Percentiles rank a stretch among this genome's conserved stretches.
Conservation (phyloP, 228 moss, liverwort and hornwort species). For the Sphagnum fallax region DNA sequence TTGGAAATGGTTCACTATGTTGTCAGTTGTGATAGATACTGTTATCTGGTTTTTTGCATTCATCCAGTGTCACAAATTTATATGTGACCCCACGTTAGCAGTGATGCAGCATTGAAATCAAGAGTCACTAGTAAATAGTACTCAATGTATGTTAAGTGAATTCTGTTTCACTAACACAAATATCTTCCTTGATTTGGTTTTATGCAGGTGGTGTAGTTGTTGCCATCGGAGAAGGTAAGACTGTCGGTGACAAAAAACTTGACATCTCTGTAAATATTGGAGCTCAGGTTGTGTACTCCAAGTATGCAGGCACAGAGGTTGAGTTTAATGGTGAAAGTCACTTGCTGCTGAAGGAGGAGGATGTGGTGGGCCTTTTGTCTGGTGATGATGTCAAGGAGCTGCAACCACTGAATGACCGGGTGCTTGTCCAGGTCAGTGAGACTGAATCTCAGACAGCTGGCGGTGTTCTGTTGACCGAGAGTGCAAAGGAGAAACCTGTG, state of each 20-base stretch:
- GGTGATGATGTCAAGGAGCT: conserved; percentile 81
- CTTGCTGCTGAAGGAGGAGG: conserved; percentile 86
- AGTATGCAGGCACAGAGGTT: conserved; percentile 95
- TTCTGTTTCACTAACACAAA: not conserved
- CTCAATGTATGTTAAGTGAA: no score
- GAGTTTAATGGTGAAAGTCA: conserved; percentile 82
- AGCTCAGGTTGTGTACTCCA: conserved; percentile 81
- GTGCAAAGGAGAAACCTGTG: conserved; percentile 99
- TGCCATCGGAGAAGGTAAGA: conserved; percentile 82
- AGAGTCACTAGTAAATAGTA: no score
- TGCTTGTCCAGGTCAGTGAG: conserved; percentile 71
- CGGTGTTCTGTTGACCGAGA: conserved; percentile 91
- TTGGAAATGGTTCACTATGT: no score
- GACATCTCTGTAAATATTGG: conserved; percentile 53
- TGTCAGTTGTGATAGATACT: no score
- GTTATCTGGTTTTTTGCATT: no score
- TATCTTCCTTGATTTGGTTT: not conserved
- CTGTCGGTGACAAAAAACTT: conserved; percentile 78
- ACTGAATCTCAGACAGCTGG: conserved; percentile 83
- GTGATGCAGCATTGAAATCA: no score
- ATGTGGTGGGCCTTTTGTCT: conserved; percentile 70
- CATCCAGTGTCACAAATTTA: no score
- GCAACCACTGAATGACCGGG: conserved; percentile 88
- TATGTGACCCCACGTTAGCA: no score
- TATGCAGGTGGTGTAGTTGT: conserved; percentile 73